Conservation (phyloP, 257 asterid species). For the Solanum sparsipilum region DNA sequence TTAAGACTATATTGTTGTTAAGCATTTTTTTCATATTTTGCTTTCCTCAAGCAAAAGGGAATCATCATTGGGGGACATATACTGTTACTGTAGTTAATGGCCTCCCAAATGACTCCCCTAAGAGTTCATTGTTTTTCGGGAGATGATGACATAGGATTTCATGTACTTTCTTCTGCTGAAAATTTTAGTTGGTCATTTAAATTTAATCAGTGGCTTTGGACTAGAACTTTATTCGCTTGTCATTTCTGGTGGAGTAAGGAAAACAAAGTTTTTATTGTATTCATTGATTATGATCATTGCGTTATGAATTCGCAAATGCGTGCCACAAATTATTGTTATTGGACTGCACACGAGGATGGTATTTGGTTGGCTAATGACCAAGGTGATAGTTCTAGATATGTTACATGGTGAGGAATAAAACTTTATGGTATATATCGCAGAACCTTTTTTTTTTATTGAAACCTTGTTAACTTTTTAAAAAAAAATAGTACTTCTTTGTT, state of each 20-base stretch:
- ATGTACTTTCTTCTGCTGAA: not conserved
- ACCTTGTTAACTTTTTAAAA: not conserved
- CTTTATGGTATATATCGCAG: not conserved
- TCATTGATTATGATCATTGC: not conserved
- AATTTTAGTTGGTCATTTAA: not conserved
- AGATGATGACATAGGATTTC: not conserved
- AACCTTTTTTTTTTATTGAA: too few relatives aligned
- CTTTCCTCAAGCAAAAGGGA: not conserved
- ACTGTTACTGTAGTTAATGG: not conserved
- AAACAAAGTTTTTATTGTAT: not conserved
- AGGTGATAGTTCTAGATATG: not conserved
- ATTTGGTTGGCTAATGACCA: not conserved
- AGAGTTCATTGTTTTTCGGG: not conserved
- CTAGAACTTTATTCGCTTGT: not conserved
- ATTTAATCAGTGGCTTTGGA: not conserved
- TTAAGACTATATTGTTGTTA: not conserved
- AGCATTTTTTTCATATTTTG: not conserved
- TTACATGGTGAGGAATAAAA: not conserved
- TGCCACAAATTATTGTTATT: not conserved
- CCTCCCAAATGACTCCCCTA: not conserved
- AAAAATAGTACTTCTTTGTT: not conserved
- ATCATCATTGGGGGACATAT: not conserved
- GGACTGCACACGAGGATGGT: not conserved
- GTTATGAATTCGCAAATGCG: not conserved
- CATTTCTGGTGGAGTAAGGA: not conserved